Evolutionary conservation across 768 basidiomycete genomes (phyloP).

Genomic region (Phlebiopsis gigantea): DNA sequence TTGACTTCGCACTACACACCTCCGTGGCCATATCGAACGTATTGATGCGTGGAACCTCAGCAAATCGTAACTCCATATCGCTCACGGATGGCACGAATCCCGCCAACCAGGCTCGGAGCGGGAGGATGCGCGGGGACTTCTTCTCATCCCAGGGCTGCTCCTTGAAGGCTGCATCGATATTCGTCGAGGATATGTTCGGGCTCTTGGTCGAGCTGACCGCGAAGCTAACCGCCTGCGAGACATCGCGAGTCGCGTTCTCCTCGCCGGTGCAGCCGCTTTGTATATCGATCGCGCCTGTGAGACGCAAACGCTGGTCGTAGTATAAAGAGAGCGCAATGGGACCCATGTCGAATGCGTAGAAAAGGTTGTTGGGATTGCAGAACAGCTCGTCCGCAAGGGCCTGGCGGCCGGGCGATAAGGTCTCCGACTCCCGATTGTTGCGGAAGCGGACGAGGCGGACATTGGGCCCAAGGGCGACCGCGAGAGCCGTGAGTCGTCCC

Average conservation of each 20-base stretch:
- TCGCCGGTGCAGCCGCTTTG: conserved; percentile 42
- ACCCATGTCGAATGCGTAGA: conserved; percentile 52
- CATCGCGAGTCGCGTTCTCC: conserved; percentile 28
- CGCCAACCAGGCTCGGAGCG: conserved; percentile 26
- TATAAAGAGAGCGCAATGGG: conserved; percentile 45
- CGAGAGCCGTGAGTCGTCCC: conserved; percentile 41
- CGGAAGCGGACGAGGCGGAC: conserved; percentile 21
- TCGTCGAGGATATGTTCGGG: conserved; percentile 15
- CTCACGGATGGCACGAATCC: conserved; percentile 35
- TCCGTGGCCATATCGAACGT: conserved; percentile 30
- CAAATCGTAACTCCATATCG: conserved; percentile 38
- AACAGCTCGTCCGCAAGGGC: conserved; percentile 38
- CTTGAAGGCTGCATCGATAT: conserved; percentile 20
- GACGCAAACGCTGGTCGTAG: conserved; percentile 34
- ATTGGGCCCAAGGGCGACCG: conserved; percentile 34
- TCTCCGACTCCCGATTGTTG: conserved; percentile 11
- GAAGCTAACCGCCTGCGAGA: conserved; percentile 36
- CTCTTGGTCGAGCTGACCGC: conserved; percentile 16
- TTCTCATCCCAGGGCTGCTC: conserved; percentile 11
- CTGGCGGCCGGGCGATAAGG: conserved; percentile 12
- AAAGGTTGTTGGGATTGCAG: conserved; percentile 36
- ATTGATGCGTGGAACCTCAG: conserved; percentile 38
- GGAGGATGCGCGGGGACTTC: conserved; percentile 12
- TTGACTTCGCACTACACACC: conserved; percentile 25
- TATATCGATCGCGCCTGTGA: conserved; percentile 51